Base-by-base conservation (phyloP, 495 filamentous ascomycete species). In the Clohesyomyces aquaticus region DNA sequence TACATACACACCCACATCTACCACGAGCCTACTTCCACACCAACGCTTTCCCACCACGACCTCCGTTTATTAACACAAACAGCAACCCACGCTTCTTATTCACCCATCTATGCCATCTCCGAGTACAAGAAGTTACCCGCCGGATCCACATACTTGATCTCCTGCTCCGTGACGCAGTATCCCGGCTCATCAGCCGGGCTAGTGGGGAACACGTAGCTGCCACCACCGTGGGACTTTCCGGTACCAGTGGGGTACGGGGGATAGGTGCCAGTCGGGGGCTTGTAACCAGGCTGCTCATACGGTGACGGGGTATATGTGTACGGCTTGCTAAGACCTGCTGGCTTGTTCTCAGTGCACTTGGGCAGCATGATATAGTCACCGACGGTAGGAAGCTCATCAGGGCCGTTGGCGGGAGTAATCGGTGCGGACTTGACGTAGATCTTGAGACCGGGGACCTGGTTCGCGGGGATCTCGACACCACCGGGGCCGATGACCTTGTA, bases 401-500 rank as follows among this genome's bases (percentile, higher is more conserved):
- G n/a, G 35, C 26, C 32, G 38, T 10, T 21, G 4, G 66, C 16
- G 2, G 66, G 65, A n/a, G 54, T 55, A 11, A 66, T 38, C 21
- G 53, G 35, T 32, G 53, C 53, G 43, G 46, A 21, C 38, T 63
- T 55, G 59, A 66, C 61, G 45, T 55, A 50, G 46, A 70, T 28
- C 46, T 66, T 59, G 50, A 72, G 45, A 41, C 43, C 56, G 0
- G 58, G 58, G 38, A 66, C 32, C 3, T 49, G 4, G 11, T 63
- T 55, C 0, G 67, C 29, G 14, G 51, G 45, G 27, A 66, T 28
- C 42, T 66, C 67, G 14, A 32, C 59, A 35, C 55, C 55, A 26
- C 63, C 63, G 38, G 53, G 48, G 3, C 59, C 55, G 47, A 70
- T 53, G 54, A 70, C 38, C 9, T 47, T 63, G 53, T 65, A 70